phyloP scores from a whole-genome alignment of 2,329 filamentous ascomycete species.

The Chaetomiaceae sp. region DNA sequence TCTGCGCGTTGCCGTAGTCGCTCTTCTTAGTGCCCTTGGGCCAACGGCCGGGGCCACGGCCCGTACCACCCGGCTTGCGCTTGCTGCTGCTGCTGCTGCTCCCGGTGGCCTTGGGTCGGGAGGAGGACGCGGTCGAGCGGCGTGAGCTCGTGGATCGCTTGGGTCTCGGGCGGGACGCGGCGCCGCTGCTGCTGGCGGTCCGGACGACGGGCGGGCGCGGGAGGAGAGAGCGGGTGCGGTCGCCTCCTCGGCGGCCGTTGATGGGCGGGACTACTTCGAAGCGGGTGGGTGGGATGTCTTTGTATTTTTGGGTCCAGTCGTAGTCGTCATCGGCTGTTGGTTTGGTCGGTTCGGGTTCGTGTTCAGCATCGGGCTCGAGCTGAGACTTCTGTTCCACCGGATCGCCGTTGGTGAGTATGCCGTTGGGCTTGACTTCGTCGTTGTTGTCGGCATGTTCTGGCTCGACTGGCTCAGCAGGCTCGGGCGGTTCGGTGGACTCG shows the following conservation, averaged over 20 bases:
- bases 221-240: constrained; percentile 42
- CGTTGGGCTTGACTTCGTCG: constrained; percentile 27
- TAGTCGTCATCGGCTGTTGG: constrained; percentile 24
- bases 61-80: constrained; percentile 58
- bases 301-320: constrained; percentile 46
- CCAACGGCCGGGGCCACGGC: constrained; percentile 61
- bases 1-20: constrained; percentile 63
- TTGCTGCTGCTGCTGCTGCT: constrained; percentile 37
- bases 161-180: constrained; percentile 35
- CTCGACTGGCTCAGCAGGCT: constrained; percentile 29
- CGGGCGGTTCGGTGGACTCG: constrained; percentile 39
- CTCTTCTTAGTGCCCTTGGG: constrained; percentile 65
- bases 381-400: constrained; percentile 12
- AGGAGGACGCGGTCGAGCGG: constrained; percentile 29
- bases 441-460: constrained; percentile 1
- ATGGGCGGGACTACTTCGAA: constrained; percentile 76
- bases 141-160: constrained; percentile 36
- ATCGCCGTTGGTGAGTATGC: constrained; percentile 22
- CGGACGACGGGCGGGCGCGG: constrained; percentile 37
- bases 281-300: constrained; percentile 61
- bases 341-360: constrained; percentile 25
- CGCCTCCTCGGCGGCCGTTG: constrained; percentile 43
- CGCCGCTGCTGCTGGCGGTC: constrained; percentile 29
- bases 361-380: constrained; percentile 21
- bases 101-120: constrained; percentile 33